Percentiles rank a stretch among this genome's conserved stretches.
phyloP scores from a whole-genome alignment of 306 rosid species.

The Ammopiptanthus mongolicus region DNA sequence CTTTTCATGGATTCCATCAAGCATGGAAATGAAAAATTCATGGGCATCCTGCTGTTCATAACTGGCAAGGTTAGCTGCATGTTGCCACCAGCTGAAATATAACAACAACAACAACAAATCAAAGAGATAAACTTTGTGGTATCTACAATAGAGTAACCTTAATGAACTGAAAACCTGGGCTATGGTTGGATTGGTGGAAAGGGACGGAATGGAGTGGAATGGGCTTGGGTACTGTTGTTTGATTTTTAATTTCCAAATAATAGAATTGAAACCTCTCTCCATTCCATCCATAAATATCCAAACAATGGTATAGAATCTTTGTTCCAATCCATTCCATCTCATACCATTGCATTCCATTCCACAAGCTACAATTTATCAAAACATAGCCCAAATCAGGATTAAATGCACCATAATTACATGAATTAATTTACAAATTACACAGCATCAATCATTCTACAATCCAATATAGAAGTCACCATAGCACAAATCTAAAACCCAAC shows the following conservation, averaged over 20 bases:
- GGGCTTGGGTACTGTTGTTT: neutral
- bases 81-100: constrained; percentile 92
- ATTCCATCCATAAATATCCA: no score
- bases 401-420: neutral
- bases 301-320: no score
- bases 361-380: neutral
- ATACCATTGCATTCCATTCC: neutral
- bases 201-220: neutral
- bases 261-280: no score
- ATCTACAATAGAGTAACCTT: neutral
- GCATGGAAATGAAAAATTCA: constrained; percentile 95
- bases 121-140: neutral
- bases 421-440: neutral
- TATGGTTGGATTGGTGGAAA: no score
- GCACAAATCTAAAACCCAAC: neutral
- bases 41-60: constrained; percentile 99
- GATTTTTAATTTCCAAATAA: no score
- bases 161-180: neutral
- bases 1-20: constrained; percentile 93
- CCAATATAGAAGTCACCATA: neutral
- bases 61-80: constrained; percentile 88
- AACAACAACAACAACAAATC: constrained; percentile 3
- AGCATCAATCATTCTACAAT: neutral
- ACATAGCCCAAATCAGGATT: neutral
- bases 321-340: neutral